These are phyloP conservation scores for Polychaeton citri DNA, from an alignment of 2,329 filamentous ascomycete genomes.

Conservation along the genomic window DNA sequence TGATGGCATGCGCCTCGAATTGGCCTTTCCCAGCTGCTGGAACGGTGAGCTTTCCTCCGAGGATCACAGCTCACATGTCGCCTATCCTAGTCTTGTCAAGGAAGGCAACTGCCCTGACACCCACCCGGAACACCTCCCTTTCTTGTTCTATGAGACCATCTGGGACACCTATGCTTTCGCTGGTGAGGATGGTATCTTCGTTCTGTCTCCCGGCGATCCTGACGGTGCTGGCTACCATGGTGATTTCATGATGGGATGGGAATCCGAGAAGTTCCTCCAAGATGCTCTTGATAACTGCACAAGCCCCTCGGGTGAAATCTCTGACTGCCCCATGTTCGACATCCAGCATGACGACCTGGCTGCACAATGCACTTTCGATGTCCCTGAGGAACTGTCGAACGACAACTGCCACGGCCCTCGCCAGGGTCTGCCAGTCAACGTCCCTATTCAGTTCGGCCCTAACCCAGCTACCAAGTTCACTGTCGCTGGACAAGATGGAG, in stretches of 20 bases:
- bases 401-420: slow-evolving; percentile 49
- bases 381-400: slow-evolving; percentile 39
- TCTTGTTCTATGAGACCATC: slow-evolving; percentile 76
- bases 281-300: slow-evolving; percentile 64
- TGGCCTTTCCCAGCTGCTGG: slow-evolving; percentile 87
- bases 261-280: slow-evolving; percentile 50
- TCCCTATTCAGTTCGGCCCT: slow-evolving; percentile 35
- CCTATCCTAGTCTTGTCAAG: slow-evolving; percentile 66
- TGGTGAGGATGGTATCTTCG: slow-evolving; percentile 52
- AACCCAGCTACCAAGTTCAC: slow-evolving; percentile 25
- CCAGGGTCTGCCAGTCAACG: slow-evolving; percentile 52
- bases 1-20: slow-evolving; percentile 69
- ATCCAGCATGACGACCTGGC: slow-evolving; percentile 47
- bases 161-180: slow-evolving; percentile 58
- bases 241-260: slow-evolving; percentile 73
- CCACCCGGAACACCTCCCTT: slow-evolving; percentile 55
- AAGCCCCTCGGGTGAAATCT: slow-evolving; percentile 51
- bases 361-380: slow-evolving; percentile 47
- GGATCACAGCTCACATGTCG: slow-evolving; percentile 53
- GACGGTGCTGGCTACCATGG: slow-evolving; percentile 62
- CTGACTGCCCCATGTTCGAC: slow-evolving; percentile 63
- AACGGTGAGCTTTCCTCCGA: slow-evolving; percentile 49
- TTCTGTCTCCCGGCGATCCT: slow-evolving; percentile 65
- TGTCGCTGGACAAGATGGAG: slow-evolving; percentile 10
- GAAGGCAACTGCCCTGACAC: slow-evolving; percentile 60